Conservation (phyloP, 2,329 filamentous ascomycete species). For the Aureobasidium musti region DNA sequence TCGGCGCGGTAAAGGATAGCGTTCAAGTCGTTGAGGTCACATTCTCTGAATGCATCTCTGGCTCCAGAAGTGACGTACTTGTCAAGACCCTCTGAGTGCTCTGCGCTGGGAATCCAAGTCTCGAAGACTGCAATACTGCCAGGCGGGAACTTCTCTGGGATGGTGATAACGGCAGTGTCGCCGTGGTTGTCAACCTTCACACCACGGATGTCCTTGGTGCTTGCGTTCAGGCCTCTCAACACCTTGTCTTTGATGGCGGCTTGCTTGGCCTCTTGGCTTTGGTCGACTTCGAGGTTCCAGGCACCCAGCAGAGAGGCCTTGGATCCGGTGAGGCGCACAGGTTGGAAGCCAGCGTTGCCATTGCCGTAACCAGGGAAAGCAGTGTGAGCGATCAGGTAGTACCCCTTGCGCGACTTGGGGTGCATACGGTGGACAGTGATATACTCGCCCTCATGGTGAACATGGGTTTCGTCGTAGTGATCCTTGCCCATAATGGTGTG, state of each 20-base stretch:
- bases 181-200: constrained; percentile 71
- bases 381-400: constrained; percentile 94
- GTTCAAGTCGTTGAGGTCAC: constrained; percentile 82
- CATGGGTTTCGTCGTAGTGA: constrained; percentile 90
- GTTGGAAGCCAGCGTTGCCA: constrained; percentile 75
- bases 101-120: constrained; percentile 88
- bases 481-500: constrained; percentile 95
- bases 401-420: constrained; percentile 85
- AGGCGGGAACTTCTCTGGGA: constrained; percentile 82
- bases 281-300: constrained; percentile 89
- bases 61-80: constrained; percentile 82
- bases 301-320: constrained; percentile 83
- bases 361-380: constrained; percentile 90
- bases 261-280: constrained; percentile 67
- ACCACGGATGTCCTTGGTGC: constrained; percentile 71
- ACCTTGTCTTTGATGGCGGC: constrained; percentile 67
- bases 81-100: constrained; percentile 81
- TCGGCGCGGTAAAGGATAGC: constrained; percentile 90
- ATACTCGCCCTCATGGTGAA: constrained; percentile 95
- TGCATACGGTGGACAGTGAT: constrained; percentile 96
- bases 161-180: constrained; percentile 74
- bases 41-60: constrained; percentile 71
- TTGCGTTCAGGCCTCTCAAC: constrained; percentile 81
- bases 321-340: constrained; percentile 80
- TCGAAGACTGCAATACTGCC: constrained; percentile 95